Conservation (phyloP, 192 early-diverging fungal species). For the Jimgerdemannia lactiflua region DNA sequence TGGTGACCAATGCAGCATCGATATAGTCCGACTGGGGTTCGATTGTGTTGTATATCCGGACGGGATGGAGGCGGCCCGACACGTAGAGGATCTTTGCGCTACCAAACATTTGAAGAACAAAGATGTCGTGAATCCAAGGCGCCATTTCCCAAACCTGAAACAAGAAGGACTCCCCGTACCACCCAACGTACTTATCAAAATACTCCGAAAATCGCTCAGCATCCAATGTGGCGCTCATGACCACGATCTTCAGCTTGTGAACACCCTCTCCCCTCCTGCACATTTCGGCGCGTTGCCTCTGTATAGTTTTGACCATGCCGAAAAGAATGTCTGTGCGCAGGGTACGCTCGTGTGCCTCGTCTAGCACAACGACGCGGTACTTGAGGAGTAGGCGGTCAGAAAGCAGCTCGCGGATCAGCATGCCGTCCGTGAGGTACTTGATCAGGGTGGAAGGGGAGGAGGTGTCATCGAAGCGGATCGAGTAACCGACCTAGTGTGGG, state of each 20-base stretch:
- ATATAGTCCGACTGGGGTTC: constrained; percentile 90
- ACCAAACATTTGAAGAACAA: background rate
- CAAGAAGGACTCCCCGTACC: background rate
- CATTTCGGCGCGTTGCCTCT: constrained; percentile 56
- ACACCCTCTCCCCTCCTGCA: constrained; percentile 30
- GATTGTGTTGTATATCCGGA: constrained; percentile 74
- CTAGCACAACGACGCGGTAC: constrained; percentile 89
- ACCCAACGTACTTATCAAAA: constrained; percentile 67
- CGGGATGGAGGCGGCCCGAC: constrained; percentile 88
- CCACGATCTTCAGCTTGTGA: constrained; percentile 79
- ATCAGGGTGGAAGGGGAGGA: constrained; percentile 76
- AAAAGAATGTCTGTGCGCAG: constrained; percentile 96
- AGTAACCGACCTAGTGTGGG: constrained; percentile 77
- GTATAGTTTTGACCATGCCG: constrained; percentile 91
- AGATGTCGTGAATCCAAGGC: too few relatives aligned
- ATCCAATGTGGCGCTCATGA: constrained; percentile 97
- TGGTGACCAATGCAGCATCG: constrained; percentile 81
- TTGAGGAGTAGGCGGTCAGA: constrained; percentile 70
- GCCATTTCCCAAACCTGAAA: background rate
- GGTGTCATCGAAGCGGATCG: constrained; percentile 94
- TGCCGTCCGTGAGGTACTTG: constrained; percentile 96
- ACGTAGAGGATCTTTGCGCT: constrained; percentile 83
- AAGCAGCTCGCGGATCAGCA: constrained; percentile 90
- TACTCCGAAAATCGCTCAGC: constrained; percentile 89
- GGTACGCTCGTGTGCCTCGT: constrained; percentile 99